These are phyloP conservation scores for Prosopis cineraria DNA, from an alignment of 306 rosid species.

Conservation along the genomic window DNA sequence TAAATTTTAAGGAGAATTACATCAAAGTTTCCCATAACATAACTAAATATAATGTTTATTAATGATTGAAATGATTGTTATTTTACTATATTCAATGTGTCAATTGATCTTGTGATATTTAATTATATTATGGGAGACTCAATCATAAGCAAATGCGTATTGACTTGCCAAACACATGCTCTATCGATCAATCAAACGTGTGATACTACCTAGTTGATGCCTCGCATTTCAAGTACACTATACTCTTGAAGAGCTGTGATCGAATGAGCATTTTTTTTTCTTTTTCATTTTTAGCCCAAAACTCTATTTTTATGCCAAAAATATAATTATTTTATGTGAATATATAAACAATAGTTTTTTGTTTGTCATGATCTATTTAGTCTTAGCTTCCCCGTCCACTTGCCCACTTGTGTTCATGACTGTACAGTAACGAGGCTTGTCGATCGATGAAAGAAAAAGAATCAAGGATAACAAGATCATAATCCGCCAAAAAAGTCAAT, in stretches of 20 bases:
- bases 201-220: background rate
- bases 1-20: too few species aligned
- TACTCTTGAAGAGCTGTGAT: background rate
- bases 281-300: background rate
- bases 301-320: background rate
- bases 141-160: too few species aligned
- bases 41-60: too few species aligned
- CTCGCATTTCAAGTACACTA: background rate
- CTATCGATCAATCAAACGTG: background rate
- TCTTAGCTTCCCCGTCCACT: background rate
- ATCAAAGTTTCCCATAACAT: too few species aligned
- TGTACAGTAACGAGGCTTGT: background rate
- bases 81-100: too few species aligned
- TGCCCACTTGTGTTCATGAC: background rate
- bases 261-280: background rate
- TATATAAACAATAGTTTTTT: background rate
- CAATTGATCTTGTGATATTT: too few species aligned
- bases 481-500: slow-evolving; percentile 31
- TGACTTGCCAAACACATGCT: too few species aligned
- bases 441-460: background rate
- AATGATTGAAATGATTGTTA: too few species aligned
- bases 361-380: background rate
- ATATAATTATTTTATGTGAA: background rate
- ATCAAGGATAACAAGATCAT: background rate
- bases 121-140: too few species aligned